A percentile compares a stretch with the other conserved stretches of the same genome.
phyloP scores from a whole-genome alignment of 352 stramenopile genomes.

The Lagenidium sp. region DNA sequence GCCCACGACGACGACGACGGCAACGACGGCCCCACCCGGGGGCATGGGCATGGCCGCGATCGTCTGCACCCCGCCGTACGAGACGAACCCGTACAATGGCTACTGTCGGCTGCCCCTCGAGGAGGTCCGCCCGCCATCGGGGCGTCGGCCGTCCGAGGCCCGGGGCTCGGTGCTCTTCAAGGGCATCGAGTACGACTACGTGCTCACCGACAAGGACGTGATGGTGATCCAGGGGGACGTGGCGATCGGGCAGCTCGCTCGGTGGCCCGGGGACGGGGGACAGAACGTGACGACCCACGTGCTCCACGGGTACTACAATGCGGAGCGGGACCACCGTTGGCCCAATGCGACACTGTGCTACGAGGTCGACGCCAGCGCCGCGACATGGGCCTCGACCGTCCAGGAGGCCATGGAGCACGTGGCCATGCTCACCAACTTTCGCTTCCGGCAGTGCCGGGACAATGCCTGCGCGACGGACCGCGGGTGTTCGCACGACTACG shows the following conservation, averaged over 20 bases:
- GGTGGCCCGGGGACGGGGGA: constrained; percentile 1
- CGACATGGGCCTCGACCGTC: constrained; percentile 27
- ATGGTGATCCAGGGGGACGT: constrained; percentile 78
- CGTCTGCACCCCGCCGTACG: constrained; percentile 26
- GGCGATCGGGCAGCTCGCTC: constrained; percentile 44
- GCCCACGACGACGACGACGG: background rate
- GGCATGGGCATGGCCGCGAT: too few species aligned
- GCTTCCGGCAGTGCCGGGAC: constrained; percentile 39
- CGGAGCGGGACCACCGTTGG: constrained; percentile 68
- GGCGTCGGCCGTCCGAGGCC: background rate
- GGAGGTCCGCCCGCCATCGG: too few species aligned
- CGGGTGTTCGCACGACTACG: constrained; percentile 43
- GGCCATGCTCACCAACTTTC: constrained; percentile 46
- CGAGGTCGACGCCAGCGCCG: constrained; percentile 39
- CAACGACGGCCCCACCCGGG: too few species aligned
- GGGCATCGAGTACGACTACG: constrained; percentile 78
- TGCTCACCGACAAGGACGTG: constrained; percentile 56
- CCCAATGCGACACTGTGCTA: constrained; percentile 52
- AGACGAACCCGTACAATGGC: constrained; percentile 34
- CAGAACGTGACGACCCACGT: constrained; percentile 13
- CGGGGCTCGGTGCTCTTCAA: constrained; percentile 49
- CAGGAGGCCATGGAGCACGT: constrained; percentile 55
- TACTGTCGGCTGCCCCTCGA: constrained; percentile 61
- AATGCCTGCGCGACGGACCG: constrained; percentile 36
- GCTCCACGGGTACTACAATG: constrained; percentile 78